Evolutionary conservation across 2,329 filamentous ascomycete species (phyloP).

Genomic region (Aspergillus alliaceus): DNA sequence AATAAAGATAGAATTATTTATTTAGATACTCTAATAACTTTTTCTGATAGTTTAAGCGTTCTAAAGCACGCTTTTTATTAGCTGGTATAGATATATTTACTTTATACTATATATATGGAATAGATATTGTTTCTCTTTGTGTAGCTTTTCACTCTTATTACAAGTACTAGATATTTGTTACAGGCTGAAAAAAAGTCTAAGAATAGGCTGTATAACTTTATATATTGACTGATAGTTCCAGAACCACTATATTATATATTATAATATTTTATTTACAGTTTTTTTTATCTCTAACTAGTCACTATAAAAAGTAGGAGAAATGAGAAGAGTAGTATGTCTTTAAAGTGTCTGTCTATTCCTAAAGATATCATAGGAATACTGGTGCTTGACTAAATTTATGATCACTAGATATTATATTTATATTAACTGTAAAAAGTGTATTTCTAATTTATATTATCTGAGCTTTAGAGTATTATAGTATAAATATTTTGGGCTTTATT

Average conservation of each 20-base stretch:
- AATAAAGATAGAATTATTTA: neutral
- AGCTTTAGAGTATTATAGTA: neutral
- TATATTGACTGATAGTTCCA: no score
- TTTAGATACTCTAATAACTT: neutral
- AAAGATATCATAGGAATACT: neutral
- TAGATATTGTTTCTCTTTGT: neutral
- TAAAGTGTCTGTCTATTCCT: no score
- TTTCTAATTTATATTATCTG: neutral
- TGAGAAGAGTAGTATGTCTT: no score
- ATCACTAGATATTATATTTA: neutral
- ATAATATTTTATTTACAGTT: no score
- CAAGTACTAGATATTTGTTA: neutral
- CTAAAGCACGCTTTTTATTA: neutral
- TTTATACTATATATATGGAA: neutral
- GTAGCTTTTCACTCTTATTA: neutral
- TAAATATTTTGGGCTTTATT: no score
- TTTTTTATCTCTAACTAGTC: no score
- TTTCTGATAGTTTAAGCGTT: neutral
- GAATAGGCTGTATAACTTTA: no score
- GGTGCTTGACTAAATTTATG: neutral
- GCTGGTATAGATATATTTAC: neutral
- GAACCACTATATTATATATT: no score
- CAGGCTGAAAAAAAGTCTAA: neutral
- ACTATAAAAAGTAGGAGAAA: no score
- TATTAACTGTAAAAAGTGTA: neutral